Conservation (phyloP, 768 basidiomycete genomes). For the Auricularia heimuer region DNA sequence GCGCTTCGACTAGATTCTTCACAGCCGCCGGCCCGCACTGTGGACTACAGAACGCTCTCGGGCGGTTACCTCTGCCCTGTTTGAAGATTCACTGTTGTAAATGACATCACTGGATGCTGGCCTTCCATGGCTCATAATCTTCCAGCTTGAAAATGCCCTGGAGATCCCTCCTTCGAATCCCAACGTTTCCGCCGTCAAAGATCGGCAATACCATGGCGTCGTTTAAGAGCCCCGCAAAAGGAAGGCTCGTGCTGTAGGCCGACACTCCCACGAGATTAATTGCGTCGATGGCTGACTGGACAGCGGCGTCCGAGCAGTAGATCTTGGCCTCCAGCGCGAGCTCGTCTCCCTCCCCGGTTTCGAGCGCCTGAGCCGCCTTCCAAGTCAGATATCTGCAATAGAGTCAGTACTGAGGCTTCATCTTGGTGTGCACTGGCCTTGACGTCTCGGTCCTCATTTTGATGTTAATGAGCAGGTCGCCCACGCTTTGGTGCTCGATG, state of each 20-base stretch:
- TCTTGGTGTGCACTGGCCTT: background rate
- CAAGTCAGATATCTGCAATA: background rate
- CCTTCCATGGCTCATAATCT: background rate
- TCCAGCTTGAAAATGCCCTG: background rate
- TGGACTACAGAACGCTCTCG: too few species aligned
- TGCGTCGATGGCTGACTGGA: background rate
- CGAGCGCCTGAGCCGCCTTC: background rate
- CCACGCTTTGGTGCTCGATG: background rate
- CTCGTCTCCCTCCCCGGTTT: background rate
- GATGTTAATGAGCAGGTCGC: background rate
- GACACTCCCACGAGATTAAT: background rate
- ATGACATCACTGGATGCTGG: background rate
- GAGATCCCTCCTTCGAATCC: background rate
- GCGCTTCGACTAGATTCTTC: too few species aligned
- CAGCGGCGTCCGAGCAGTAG: background rate
- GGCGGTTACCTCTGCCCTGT: too few species aligned
- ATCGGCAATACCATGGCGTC: background rate
- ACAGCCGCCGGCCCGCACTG: too few species aligned
- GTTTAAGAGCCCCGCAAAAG: background rate
- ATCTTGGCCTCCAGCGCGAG: background rate
- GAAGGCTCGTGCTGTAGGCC: background rate
- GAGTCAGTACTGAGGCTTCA: too few species aligned
- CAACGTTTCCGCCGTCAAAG: background rate
- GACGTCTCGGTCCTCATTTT: background rate
- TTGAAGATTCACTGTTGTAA: too few species aligned